Conservation (phyloP, 768 basidiomycete species). For the Boletus vinaceobasis region DNA sequence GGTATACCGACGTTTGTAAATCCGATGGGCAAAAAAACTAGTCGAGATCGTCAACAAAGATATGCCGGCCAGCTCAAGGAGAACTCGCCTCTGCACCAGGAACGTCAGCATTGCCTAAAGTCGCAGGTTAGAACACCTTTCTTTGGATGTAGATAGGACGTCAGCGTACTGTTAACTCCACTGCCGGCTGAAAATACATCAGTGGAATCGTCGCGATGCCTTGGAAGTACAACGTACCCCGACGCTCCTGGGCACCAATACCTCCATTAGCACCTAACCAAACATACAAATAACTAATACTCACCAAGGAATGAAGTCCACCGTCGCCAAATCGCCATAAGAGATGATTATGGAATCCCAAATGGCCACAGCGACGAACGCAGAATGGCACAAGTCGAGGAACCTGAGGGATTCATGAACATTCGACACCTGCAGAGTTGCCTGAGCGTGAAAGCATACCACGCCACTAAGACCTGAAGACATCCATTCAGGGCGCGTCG, state of each 20-base stretch:
- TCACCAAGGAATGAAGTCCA: slow-evolving; percentile 23
- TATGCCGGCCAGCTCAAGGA: rapidly evolving
- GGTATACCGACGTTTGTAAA: slow-evolving; percentile 19
- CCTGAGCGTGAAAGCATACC: background rate
- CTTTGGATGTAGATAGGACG: background rate
- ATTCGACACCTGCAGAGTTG: background rate
- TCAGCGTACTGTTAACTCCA: slow-evolving; percentile 20
- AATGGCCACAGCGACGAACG: slow-evolving; percentile 17
- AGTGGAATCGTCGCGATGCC: background rate
- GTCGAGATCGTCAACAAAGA: background rate
- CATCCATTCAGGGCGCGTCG: background rate
- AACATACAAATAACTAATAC: background rate
- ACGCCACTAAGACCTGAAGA: background rate
- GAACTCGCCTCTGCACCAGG: slow-evolving; percentile 19
- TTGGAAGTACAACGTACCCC: slow-evolving; percentile 14
- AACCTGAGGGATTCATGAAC: slow-evolving; percentile 10
- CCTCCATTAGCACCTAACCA: background rate
- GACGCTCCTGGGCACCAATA: slow-evolving; percentile 16
- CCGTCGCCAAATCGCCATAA: slow-evolving; percentile 14
- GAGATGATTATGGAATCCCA: slow-evolving; percentile 23
- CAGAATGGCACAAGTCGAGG: slow-evolving; percentile 25
- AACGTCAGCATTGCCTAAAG: slow-evolving; percentile 26
- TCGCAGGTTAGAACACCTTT: background rate
- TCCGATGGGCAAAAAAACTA: slow-evolving; percentile 27
- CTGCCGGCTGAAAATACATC: slow-evolving; percentile 13